A percentile compares a stretch with the other conserved stretches of the same genome.
Conservation (phyloP, 225 moss, liverwort and hornwort genomes). For the Polytrichum commune region DNA sequence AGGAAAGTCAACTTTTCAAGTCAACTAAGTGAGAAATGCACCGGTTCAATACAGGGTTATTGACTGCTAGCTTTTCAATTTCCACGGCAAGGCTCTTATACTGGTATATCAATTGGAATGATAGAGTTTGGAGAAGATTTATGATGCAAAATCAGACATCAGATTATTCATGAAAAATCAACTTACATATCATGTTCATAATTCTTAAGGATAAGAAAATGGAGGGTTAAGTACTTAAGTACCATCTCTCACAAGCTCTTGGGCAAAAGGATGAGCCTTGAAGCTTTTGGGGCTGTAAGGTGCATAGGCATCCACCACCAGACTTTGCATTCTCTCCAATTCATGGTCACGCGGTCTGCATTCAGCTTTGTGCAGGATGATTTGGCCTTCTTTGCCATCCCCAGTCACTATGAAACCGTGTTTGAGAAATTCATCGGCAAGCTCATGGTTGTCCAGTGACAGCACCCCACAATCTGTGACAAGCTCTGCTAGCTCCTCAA, state of each 20-base stretch:
- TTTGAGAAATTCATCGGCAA: constrained; percentile 26
- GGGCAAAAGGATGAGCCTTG: constrained; percentile 20
- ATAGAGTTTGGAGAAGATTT: too few species aligned
- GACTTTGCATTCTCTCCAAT: constrained; percentile 40
- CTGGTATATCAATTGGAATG: too few species aligned
- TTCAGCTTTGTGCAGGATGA: constrained; percentile 28
- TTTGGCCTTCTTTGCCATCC: constrained; percentile 5
- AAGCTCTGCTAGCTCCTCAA: constrained; percentile 38
- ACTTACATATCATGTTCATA: too few species aligned
- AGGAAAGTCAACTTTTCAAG: too few species aligned
- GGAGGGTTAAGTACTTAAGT: not conserved
- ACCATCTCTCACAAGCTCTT: constrained; percentile 28
- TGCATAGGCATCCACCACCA: constrained; percentile 51
- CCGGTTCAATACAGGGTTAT: too few species aligned
- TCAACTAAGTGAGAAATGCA: too few species aligned
- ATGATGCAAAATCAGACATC: too few species aligned
- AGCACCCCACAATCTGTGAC: constrained; percentile 39
- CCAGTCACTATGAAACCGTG: constrained; percentile 22
- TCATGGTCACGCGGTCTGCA: constrained; percentile 27
- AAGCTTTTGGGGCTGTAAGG: constrained; percentile 42
- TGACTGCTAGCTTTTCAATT: too few species aligned
- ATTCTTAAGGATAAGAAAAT: too few species aligned
- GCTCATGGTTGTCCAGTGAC: constrained; percentile 15
- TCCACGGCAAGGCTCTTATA: too few species aligned
- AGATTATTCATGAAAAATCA: too few species aligned